Percentiles rank a stretch among this genome's conserved stretches.
Evolutionary conservation across 2,329 filamentous ascomycete genomes (phyloP).

Genomic region (Phaeosphaeriaceae sp.): DNA sequence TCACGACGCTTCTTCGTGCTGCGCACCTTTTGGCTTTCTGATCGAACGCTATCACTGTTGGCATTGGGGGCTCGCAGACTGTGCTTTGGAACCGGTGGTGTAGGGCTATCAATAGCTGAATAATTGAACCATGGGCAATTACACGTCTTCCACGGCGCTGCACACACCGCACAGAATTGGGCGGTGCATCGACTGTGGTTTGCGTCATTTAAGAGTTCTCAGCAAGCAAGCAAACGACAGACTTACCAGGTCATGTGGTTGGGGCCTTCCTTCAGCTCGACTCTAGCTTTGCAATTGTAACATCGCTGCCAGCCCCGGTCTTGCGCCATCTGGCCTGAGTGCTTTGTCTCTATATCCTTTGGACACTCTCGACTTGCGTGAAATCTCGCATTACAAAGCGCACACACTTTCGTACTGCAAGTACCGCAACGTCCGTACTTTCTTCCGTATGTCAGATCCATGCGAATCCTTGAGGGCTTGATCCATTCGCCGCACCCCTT

Average conservation of each 20-base stretch:
- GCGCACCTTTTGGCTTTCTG: too few relatives aligned
- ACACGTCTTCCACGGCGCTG: conserved; percentile 80
- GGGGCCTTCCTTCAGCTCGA: conserved; percentile 81
- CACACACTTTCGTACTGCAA: conserved; percentile 78
- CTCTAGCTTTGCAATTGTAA: conserved; percentile 73
- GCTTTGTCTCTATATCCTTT: conserved; percentile 69
- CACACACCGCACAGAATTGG: conserved; percentile 88
- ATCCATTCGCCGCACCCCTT: conserved; percentile 81
- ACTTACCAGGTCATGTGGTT: conserved; percentile 87
- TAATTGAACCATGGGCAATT: conserved; percentile 82
- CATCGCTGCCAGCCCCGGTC: conserved; percentile 77
- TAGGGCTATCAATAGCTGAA: conserved; percentile 54
- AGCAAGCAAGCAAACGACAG: conserved; percentile 7
- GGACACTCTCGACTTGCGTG: conserved; percentile 73
- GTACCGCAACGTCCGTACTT: conserved; percentile 72
- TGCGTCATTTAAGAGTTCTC: conserved; percentile 16
- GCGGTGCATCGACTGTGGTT: conserved; percentile 73
- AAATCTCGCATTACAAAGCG: conserved; percentile 74
- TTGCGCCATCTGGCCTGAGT: conserved; percentile 69
- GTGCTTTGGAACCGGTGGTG: too few relatives aligned
- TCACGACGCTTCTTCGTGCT: too few relatives aligned
- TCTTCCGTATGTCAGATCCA: conserved; percentile 57
- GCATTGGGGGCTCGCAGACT: too few relatives aligned
- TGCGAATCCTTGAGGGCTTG: conserved; percentile 70
- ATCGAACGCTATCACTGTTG: too few relatives aligned